A percentile compares a stretch with the other conserved stretches of the same genome.
phyloP scores from a whole-genome alignment of 2,329 filamentous ascomycete species.

The Fusarium chlamydosporum region DNA sequence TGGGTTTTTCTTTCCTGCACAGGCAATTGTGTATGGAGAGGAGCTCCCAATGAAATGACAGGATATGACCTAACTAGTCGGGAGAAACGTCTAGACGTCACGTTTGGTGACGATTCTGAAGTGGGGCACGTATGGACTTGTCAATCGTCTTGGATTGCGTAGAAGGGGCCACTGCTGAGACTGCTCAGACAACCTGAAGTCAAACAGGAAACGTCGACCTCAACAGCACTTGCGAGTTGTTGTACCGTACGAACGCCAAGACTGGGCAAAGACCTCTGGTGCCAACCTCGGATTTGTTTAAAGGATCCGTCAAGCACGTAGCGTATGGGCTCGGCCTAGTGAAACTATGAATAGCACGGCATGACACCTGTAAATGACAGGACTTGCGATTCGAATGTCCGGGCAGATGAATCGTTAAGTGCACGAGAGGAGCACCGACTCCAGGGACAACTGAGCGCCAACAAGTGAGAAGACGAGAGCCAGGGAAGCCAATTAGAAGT shows the following conservation, averaged over 20 bases:
- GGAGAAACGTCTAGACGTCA: conserved; percentile 8
- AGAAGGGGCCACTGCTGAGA: conserved; percentile 25
- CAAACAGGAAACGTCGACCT: conserved; percentile 34
- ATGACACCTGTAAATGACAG: conserved; percentile 16
- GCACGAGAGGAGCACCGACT: conserved; percentile 7
- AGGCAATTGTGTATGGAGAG: background rate
- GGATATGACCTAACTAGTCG: background rate
- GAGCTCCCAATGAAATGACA: conserved; percentile 1
- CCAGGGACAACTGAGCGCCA: conserved; percentile 6
- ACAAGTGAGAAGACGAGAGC: conserved; percentile 17
- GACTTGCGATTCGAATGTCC: conserved; percentile 11
- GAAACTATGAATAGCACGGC: conserved; percentile 30
- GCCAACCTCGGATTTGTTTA: conserved; percentile 19
- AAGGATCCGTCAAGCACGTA: conserved; percentile 15
- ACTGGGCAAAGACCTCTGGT: background rate
- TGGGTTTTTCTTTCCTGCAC: background rate
- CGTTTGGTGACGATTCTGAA: conserved; percentile 36
- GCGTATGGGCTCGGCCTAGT: conserved; percentile 13
- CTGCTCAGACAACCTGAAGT: conserved; percentile 29
- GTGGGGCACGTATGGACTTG: conserved; percentile 31
- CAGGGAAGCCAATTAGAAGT: conserved; percentile 26
- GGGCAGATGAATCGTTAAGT: conserved; percentile 7
- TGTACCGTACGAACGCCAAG: conserved; percentile 1
- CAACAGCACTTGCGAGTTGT: conserved; percentile 11
- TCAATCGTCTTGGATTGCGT: conserved; percentile 21